Evolutionary conservation across 176 grass and related monocot species (phyloP), one percentile per base, ranked within the genome.

Genomic region (Oryza australiensis): DNA sequence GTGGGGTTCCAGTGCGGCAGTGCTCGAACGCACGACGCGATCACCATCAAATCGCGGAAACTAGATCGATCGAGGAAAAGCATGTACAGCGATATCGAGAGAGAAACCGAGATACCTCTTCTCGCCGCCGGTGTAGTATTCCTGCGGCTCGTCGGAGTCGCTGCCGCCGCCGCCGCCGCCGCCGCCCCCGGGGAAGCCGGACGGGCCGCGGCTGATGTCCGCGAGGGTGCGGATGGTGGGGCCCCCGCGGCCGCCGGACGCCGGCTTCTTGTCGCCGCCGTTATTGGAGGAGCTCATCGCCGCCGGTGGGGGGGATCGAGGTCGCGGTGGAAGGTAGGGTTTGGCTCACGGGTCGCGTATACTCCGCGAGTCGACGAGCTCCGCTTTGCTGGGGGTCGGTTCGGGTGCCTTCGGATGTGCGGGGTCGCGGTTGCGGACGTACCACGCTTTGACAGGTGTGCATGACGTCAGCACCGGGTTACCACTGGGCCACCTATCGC

Each of bases 61-160:
- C 41, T 66, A 29, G 51, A 5, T 29, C 42, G 18, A 66, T 0
- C 32, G 33, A 60, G 7, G 20, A 9, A 55, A 55, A 18, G 5
- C 0, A 23, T 9, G 26, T 5, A 40, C 1, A 7, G 34, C 3
- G 3, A 2, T 33, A 30, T 20, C 5, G 28, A 75, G 28, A 49
- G 77, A 46, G 35, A 18, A 18, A 8, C 2, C 33, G 34, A 72
- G 43, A 53, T 18, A 93, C 96, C 96, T 99, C 79, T 99, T 99
- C 91, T 95, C 96, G 64, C 96, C 93, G 34, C 96, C 93, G 68
- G 93, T 99, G 76, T 99, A 99, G 77, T 99, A 99, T 91, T 99
- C 91, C 91, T 95, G 93, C 46, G 93, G 96, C 60, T 83, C 86
- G 48, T 98, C 90, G 64, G 85, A 88, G 65, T 97, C 94, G 76